These are phyloP conservation scores for Didymella keratinophila DNA, from an alignment of 2,329 filamentous ascomycete species.

Conservation along the genomic window DNA sequence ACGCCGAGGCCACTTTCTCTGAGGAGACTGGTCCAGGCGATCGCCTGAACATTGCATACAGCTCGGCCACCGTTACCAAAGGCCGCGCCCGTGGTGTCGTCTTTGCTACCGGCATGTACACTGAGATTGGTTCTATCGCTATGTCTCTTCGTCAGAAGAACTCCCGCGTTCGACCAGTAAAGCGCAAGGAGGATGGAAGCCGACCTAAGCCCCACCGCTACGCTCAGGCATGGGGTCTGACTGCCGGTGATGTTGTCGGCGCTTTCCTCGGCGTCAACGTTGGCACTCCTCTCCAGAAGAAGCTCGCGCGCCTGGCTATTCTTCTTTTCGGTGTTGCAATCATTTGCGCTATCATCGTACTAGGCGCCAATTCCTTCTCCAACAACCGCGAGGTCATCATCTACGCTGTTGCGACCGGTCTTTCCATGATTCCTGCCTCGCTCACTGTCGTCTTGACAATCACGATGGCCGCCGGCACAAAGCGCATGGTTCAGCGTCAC, in stretches of 20 bases:
- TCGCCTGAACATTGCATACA: conserved; percentile 73
- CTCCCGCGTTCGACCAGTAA: conserved; percentile 48
- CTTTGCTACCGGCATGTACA: conserved; percentile 72
- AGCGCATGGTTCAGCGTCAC: conserved; percentile 46
- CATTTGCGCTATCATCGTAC: conserved; percentile 47
- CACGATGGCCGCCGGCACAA: conserved; percentile 50
- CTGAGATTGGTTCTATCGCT: conserved; percentile 77
- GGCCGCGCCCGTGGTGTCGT: conserved; percentile 73
- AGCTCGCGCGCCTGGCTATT: conserved; percentile 45
- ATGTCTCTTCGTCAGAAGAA: conserved; percentile 66
- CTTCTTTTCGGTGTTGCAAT: conserved; percentile 45
- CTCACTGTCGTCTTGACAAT: conserved; percentile 49
- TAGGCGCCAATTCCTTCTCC: conserved; percentile 47
- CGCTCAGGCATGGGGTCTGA: conserved; percentile 61
- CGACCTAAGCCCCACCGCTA: conserved; percentile 42
- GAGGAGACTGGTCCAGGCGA: conserved; percentile 69
- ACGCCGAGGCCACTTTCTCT: conserved; percentile 62
- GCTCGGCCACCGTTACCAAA: conserved; percentile 72
- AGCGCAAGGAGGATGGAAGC: conserved; percentile 49
- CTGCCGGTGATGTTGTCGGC: conserved; percentile 51
- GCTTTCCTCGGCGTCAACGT: conserved; percentile 51
- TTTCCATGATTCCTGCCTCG: conserved; percentile 49
- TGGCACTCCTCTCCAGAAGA: conserved; percentile 50
- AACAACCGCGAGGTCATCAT: conserved; percentile 50
- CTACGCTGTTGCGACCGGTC: conserved; percentile 48